Conservation (phyloP, 2,329 filamentous ascomycete species). For the Fusarium nelsonii region DNA sequence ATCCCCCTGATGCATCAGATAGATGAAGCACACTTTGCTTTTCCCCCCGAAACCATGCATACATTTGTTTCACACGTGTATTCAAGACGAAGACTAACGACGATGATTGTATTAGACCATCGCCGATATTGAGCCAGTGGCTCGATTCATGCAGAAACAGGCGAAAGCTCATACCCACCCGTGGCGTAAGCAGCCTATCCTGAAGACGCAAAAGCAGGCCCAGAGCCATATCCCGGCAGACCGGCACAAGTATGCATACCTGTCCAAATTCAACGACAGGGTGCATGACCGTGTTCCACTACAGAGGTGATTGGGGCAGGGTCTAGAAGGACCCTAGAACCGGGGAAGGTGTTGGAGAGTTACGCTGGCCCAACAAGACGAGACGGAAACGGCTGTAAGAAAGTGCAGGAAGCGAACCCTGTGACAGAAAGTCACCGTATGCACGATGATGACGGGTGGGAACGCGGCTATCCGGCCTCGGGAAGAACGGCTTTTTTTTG, state of each 20-base stretch:
- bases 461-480: conserved; percentile 36
- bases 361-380: conserved; percentile 13
- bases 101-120: conserved; percentile 58
- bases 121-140: conserved; percentile 52
- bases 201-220: conserved; percentile 24
- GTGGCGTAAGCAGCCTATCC: conserved; percentile 18
- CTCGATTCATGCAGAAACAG: conserved; percentile 18
- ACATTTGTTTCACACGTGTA: conserved; percentile 42
- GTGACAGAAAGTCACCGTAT: conserved; percentile 29
- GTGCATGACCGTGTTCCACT: conserved; percentile 6
- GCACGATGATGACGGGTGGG: conserved; percentile 43
- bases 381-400: conserved; percentile 23
- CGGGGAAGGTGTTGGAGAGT: conserved; percentile 12
- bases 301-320: conserved; percentile 28
- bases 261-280: conserved; percentile 21
- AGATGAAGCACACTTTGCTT: conserved; percentile 46
- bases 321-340: conserved; percentile 22
- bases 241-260: conserved; percentile 33
- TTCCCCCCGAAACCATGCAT: conserved; percentile 31
- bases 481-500: conserved; percentile 42
- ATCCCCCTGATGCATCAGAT: conserved; percentile 44
- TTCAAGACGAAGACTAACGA: conserved; percentile 57
- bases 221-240: conserved; percentile 28
- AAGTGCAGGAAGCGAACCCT: conserved; percentile 10
- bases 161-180: conserved; percentile 3